Evolutionary conservation across 2,329 filamentous ascomycete genomes (phyloP).

Genomic region (Lanzia echinophila): DNA sequence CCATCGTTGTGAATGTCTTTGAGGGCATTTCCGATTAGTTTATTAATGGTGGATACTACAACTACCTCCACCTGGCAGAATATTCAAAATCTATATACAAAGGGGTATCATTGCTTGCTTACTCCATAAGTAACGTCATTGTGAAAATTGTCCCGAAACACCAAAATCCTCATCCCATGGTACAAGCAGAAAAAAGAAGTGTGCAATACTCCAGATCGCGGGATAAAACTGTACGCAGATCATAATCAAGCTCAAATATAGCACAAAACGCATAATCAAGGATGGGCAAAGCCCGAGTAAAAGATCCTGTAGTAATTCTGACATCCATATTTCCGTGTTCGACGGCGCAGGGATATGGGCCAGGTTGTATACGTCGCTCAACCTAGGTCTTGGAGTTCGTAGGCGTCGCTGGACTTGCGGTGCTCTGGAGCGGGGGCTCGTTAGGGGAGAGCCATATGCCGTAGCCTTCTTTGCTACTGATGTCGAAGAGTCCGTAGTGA

Average conservation of each 20-base stretch:
- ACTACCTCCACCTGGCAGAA: slow-evolving; percentile 7
- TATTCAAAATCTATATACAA: slow-evolving; percentile 10
- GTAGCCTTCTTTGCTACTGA: background rate
- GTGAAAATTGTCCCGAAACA: background rate
- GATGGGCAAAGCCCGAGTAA: slow-evolving; percentile 25
- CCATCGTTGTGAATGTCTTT: no score
- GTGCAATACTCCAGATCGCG: slow-evolving; percentile 15
- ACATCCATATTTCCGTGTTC: slow-evolving; percentile 20
- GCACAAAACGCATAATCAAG: slow-evolving; percentile 18
- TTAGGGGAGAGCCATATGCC: background rate
- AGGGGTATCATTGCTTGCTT: slow-evolving; percentile 12
- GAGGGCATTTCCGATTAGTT: no score
- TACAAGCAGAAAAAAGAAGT: slow-evolving; percentile 18
- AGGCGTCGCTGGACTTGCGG: background rate
- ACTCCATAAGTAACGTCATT: slow-evolving; percentile 1
- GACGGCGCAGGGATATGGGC: slow-evolving; percentile 8
- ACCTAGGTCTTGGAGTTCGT: background rate
- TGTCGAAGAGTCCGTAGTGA: background rate
- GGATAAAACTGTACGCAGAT: slow-evolving; percentile 19
- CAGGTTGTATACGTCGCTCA: slow-evolving; percentile 1
- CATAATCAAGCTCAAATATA: slow-evolving; percentile 21
- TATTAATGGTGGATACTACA: slow-evolving; percentile 11
- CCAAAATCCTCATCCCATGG: slow-evolving; percentile 23
- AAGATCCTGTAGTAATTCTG: slow-evolving; percentile 24
- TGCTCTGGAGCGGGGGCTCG: background rate